These are phyloP conservation scores for Waltergamsia citrina DNA, from an alignment of 2,329 filamentous ascomycete species.

Conservation along the genomic window DNA sequence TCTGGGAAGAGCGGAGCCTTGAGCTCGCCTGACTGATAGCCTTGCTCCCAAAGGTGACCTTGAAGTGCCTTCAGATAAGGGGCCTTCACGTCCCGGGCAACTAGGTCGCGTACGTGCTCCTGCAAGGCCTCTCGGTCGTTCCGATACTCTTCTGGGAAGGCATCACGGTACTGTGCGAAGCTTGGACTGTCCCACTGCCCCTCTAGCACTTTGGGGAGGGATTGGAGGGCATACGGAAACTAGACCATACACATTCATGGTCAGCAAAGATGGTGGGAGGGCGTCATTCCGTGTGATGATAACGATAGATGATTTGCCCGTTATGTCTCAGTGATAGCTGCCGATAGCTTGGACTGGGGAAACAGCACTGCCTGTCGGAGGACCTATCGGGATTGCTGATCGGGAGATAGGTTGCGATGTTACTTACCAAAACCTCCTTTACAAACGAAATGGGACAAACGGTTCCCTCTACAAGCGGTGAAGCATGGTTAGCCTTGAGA, in stretches of 20 bases:
- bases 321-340: neutral
- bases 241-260: constrained; percentile 18
- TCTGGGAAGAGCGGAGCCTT: constrained; percentile 67
- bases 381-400: neutral
- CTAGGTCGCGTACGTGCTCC: constrained; percentile 61
- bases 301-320: neutral
- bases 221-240: constrained; percentile 69
- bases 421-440: constrained; percentile 70
- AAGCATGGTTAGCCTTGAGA: constrained; percentile 3
- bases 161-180: constrained; percentile 59
- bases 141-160: constrained; percentile 59
- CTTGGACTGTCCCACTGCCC: constrained; percentile 55
- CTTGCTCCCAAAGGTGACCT: constrained; percentile 68
- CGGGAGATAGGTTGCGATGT: neutral
- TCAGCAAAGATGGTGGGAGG: constrained; percentile 1
- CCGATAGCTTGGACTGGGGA: neutral
- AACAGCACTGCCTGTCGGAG: too few species aligned
- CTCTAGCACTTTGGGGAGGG: constrained; percentile 53
- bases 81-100: constrained; percentile 63
- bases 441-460: constrained; percentile 79
- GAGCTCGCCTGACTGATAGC: constrained; percentile 61
- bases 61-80: constrained; percentile 73
- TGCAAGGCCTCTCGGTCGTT: constrained; percentile 49
- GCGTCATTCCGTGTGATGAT: neutral
- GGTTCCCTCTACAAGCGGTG: constrained; percentile 56